A percentile compares a stretch with the other conserved stretches of the same genome.
Evolutionary conservation across 2,329 filamentous ascomycete species (phyloP).

Genomic region (Scedosporium aurantiacum): DNA sequence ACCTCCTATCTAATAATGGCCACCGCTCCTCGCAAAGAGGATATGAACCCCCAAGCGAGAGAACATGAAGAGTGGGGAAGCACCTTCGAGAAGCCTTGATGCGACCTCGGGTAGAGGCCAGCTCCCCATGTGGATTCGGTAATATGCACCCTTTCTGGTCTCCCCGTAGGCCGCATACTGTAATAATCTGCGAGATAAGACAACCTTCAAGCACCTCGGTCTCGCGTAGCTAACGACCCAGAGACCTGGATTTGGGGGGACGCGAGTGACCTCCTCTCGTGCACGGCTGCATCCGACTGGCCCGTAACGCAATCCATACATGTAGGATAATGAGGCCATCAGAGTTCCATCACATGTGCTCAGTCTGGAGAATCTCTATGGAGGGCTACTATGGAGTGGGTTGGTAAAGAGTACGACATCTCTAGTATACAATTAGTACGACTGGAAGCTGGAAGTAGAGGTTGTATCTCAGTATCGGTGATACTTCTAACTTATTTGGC

Average conservation of each 20-base stretch:
- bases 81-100: background rate
- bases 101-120: background rate
- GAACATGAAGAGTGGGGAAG: background rate
- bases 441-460: no score
- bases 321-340: no score
- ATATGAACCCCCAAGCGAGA: no score
- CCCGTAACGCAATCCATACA: background rate
- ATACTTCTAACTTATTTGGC: no score
- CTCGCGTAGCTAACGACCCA: background rate
- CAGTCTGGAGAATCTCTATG: no score
- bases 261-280: background rate
- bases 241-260: background rate
- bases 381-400: no score
- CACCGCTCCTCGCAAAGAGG: no score
- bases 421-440: no score
- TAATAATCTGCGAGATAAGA: background rate
- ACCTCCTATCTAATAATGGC: no score
- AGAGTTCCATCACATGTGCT: no score
- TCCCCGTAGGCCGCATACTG: background rate
- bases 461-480: no score
- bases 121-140: background rate
- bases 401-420: no score
- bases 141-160: background rate
- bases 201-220: background rate
- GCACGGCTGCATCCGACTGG: background rate